These are phyloP conservation scores for Colletotrichum sp. DNA, from an alignment of 2,329 filamentous ascomycete genomes.

Conservation along the genomic window DNA sequence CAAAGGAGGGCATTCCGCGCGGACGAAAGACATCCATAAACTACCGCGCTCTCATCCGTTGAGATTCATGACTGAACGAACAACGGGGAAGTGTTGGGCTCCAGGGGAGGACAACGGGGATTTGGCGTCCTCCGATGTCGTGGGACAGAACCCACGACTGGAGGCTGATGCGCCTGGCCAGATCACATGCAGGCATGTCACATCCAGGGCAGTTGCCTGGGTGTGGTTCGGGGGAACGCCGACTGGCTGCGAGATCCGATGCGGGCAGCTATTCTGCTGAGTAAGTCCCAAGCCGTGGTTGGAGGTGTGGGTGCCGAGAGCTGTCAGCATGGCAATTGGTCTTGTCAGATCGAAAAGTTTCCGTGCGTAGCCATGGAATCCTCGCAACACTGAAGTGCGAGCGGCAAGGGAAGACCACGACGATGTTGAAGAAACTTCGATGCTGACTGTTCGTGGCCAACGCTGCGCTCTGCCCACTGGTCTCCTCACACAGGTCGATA, in stretches of 20 bases:
- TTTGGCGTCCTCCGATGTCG: constrained; percentile 55
- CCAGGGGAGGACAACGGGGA: constrained; percentile 31
- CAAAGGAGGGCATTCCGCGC: constrained; percentile 71
- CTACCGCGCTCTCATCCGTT: constrained; percentile 77
- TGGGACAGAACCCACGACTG: constrained; percentile 46
- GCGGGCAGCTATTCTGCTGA: constrained; percentile 4
- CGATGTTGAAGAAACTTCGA: constrained; percentile 14
- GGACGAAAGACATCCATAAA: constrained; percentile 95
- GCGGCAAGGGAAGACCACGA: constrained; percentile 7
- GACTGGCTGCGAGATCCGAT: constrained; percentile 28
- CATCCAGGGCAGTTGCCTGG: constrained; percentile 44
- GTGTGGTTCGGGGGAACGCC: constrained; percentile 45
- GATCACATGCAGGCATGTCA: constrained; percentile 53
- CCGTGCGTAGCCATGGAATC: constrained; percentile 48
- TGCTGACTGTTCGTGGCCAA: constrained; percentile 55
- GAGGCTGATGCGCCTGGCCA: constrained; percentile 64
- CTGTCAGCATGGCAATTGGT: constrained; percentile 41
- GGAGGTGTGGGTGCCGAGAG: constrained; percentile 47
- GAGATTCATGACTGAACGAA: constrained; percentile 35
- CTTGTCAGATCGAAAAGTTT: constrained; percentile 44
- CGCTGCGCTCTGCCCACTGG: constrained; percentile 48
- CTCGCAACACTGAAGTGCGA: constrained; percentile 34
- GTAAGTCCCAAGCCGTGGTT: constrained; percentile 25
- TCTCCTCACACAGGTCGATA: constrained; percentile 16
- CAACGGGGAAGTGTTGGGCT: constrained; percentile 50